These are phyloP conservation scores for Stagonosporopsis tanaceti DNA, from an alignment of 2,329 filamentous ascomycete species.

Conservation along the genomic window DNA sequence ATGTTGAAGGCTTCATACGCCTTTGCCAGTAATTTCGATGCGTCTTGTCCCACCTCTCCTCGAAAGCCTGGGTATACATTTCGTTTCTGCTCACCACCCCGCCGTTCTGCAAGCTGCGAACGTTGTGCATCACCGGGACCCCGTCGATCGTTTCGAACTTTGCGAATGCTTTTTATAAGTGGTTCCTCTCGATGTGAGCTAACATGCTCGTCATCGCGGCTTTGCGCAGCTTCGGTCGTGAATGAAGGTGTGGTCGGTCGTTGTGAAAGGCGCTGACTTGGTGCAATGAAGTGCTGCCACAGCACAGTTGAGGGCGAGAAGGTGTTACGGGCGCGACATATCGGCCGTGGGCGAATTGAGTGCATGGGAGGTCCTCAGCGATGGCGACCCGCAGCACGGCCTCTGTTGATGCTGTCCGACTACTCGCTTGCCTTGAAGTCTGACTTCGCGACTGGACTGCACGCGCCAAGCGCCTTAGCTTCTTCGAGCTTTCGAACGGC, in stretches of 20 bases:
- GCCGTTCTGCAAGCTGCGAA: not conserved
- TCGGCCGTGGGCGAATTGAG: conserved; percentile 29
- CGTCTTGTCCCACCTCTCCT: not conserved
- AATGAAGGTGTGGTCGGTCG: conserved; percentile 32
- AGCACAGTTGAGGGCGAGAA: conserved; percentile 42
- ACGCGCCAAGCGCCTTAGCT: conserved; percentile 31
- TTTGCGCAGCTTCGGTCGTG: conserved; percentile 16
- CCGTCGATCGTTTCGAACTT: not conserved
- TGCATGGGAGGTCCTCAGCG: conserved; percentile 37
- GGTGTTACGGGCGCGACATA: conserved; percentile 45
- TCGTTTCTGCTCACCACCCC: not conserved
- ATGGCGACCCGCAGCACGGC: conserved; percentile 12
- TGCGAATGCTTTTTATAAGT: not conserved
- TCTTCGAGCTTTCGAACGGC: conserved; percentile 13
- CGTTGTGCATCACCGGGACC: not conserved
- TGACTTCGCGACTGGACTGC: conserved; percentile 10
- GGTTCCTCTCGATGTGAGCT: not conserved
- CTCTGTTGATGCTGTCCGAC: conserved; percentile 6
- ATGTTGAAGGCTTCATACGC: conserved; percentile 21
- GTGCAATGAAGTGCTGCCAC: conserved; percentile 45
- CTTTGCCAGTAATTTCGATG: conserved; percentile 12
- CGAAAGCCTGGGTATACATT: not conserved
- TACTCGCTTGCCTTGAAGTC: conserved; percentile 8
- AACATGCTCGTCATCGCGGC: not conserved
- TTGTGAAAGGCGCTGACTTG: conserved; percentile 17